Conservation (phyloP, 2,329 filamentous ascomycete genomes). For the Penicillium sclerotiorum region DNA sequence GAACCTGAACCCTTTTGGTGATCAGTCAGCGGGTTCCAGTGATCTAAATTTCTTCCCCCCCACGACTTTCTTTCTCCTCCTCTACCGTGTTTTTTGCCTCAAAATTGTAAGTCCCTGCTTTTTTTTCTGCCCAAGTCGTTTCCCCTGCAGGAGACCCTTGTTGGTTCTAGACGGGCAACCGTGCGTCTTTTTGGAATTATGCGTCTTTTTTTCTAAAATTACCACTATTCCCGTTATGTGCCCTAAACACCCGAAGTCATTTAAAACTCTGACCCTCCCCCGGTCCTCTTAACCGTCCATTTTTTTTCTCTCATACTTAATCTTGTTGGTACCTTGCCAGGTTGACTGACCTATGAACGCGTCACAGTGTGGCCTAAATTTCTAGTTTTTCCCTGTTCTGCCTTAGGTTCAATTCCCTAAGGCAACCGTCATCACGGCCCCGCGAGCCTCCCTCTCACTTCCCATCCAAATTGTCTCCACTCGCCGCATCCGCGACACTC, state of each 20-base stretch:
- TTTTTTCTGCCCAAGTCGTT: not conserved
- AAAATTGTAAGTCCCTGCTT: no score
- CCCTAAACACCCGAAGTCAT: slow-evolving; percentile 22
- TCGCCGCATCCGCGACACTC: slow-evolving; percentile 47
- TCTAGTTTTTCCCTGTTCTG: slow-evolving; percentile 28
- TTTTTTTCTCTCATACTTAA: slow-evolving; percentile 23
- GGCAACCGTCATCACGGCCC: slow-evolving; percentile 44
- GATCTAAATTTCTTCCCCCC: no score
- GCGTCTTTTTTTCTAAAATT: slow-evolving; percentile 14
- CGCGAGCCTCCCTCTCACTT: slow-evolving; percentile 33
- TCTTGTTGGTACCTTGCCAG: not conserved
- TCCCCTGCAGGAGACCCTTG: not conserved
- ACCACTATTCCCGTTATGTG: slow-evolving; percentile 15
- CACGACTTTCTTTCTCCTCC: no score
- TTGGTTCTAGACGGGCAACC: not conserved
- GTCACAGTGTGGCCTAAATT: slow-evolving; percentile 5
- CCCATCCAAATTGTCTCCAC: slow-evolving; percentile 49
- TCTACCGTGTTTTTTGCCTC: no score
- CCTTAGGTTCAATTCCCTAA: slow-evolving; percentile 43
- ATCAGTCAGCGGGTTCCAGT: slow-evolving; percentile 2
- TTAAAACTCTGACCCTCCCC: slow-evolving; percentile 20
- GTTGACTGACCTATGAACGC: not conserved
- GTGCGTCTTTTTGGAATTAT: slow-evolving; percentile 23
- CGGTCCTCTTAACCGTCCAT: slow-evolving; percentile 14
- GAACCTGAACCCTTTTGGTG: not conserved